Evolutionary conservation across 2,329 filamentous ascomycete species (phyloP).

Genomic region (Ilyonectria mors-panacis): DNA sequence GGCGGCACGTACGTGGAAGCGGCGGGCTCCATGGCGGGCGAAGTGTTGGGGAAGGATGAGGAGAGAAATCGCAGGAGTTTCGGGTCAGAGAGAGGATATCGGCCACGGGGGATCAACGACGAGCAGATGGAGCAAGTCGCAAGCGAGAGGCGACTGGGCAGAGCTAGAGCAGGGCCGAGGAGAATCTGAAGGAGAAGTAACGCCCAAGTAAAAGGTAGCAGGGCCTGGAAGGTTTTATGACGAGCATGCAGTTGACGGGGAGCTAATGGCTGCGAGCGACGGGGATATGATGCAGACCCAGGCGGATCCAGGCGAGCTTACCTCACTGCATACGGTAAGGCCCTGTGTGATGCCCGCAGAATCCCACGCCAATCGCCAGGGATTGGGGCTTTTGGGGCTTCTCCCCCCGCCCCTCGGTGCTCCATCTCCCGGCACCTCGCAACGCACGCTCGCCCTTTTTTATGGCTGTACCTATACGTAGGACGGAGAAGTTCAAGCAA

Average conservation of each 20-base stretch:
- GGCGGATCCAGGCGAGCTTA: slow-evolving; percentile 34
- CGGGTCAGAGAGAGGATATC: slow-evolving; percentile 26
- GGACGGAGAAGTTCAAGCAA: neutral
- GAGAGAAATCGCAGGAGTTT: slow-evolving; percentile 15
- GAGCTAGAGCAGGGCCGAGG: slow-evolving; percentile 34
- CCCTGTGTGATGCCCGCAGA: slow-evolving; percentile 24
- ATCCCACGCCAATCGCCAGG: slow-evolving; percentile 29
- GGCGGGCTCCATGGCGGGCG: slow-evolving; percentile 42
- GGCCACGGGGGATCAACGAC: slow-evolving; percentile 28
- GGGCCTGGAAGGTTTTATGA: slow-evolving; percentile 50
- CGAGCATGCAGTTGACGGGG: slow-evolving; percentile 45
- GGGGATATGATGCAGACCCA: slow-evolving; percentile 49
- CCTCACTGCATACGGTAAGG: slow-evolving; percentile 38
- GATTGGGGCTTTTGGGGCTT: slow-evolving; percentile 18
- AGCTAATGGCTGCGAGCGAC: slow-evolving; percentile 47
- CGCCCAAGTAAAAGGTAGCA: slow-evolving; percentile 40
- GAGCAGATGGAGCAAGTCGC: slow-evolving; percentile 24
- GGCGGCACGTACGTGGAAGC: slow-evolving; percentile 41
- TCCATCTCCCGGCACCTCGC: slow-evolving; percentile 29
- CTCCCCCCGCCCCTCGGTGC: slow-evolving; percentile 26
- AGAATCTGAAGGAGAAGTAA: slow-evolving; percentile 43
- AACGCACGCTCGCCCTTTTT: slow-evolving; percentile 13
- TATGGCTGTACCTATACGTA: slow-evolving; percentile 14
- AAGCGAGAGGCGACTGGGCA: slow-evolving; percentile 27
- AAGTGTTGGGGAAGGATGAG: slow-evolving; percentile 29